Evolutionary conservation across 257 asterid species (phyloP), one percentile per base, ranked within the genome.

Genomic region (Perilla frutescens): DNA sequence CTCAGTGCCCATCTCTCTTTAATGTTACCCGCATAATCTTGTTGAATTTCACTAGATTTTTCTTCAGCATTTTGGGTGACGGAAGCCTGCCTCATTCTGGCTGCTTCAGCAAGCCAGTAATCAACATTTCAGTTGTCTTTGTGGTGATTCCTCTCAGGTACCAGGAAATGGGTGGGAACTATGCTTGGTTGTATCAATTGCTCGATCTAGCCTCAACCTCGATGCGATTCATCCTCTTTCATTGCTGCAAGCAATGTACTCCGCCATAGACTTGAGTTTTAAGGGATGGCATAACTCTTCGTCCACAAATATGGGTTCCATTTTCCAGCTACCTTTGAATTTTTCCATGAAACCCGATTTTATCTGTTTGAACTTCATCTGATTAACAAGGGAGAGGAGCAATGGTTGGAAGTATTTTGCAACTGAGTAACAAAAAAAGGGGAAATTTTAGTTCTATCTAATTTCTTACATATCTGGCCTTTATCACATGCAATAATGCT

Each of bases 121-220:
- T 86, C 83, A 94, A 58, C 97, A 91, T 94, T 81, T 91, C 97
- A 0, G 96, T 87, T 0, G 98, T 94, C 77, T 81, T 89, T 15
- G 92, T 71, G 0, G 96, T 88, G 65, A 94, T 91, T 71, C 98
- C 97, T 77, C 96, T 82, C 57, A 94, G 84, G 74, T 94, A 94
- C 98, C 97, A 91, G 3, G 98, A 94, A 70, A 94, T 82, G 0
- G 98, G 98, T 0, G 97, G 97, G 97, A 70, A 94, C 84, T 31
- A 94, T 78, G 9, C 96, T 54, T 0, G 98, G 98, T 73, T 94
- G 90, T 60, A 94, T 81, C 41, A 89, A 88, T 80, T 94, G 98
- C 71, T n/a, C n/a, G n/a, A n/a, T 90, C 90, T 73, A 94, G 81
- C 64, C 83, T 84, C 82, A 94, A 77, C 79, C 55, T 84, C 13